Evolutionary conservation across 352 stramenopile genomes (phyloP), one percentile per base, ranked within the genome.

Genomic region (Phytophthora tubulina): DNA sequence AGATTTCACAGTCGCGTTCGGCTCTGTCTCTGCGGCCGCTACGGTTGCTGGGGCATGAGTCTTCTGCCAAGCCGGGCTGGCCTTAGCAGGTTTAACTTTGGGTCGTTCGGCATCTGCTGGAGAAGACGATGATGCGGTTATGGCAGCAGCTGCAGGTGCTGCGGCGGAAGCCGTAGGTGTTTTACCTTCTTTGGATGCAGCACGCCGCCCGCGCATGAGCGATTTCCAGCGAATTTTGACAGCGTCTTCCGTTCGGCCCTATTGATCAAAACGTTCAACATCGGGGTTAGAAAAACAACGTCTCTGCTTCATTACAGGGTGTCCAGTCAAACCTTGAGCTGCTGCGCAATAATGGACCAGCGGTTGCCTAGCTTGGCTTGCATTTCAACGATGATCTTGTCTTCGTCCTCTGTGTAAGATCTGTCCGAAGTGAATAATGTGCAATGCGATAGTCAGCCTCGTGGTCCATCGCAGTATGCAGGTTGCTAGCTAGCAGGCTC

Each of bases 161-260:
- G 55, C 11, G 30, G 59, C 59, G 59, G 63, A 48, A 56, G 52
- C 17, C 10, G 52, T 68, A 31, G 62, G 42, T 46, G 63, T 63
- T 67, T 90, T 91, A 31, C 90, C 82, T 62, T 94, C 86, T 72
- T 91, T 94, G 6, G 80, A 85, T 4, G 82, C 80, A 49, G 88
- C 84, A 35, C 88, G 85, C 1, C 86, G 82, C 13, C 88, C 89
- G 36, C 89, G 76, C 89, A 95, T 96, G 3, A 97, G 75, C 27
- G 90, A 96, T 67, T 98, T 98, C 93, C 93, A 98, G 8, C 92
- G 86, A 54, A 98, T 98, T 79, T 98, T 98, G 3, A 98, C 91
- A 6, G 90, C 89, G 58, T 98, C 96, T 76, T 98, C 94, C 3
- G 92, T 97, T 67, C 94, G 85, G 9, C 94, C 94, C 80, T 95